Evolutionary conservation across 1,284 basidiomycete genomes (phyloP).

Genomic region (Xerocomus cyaneibrunnescens): DNA sequence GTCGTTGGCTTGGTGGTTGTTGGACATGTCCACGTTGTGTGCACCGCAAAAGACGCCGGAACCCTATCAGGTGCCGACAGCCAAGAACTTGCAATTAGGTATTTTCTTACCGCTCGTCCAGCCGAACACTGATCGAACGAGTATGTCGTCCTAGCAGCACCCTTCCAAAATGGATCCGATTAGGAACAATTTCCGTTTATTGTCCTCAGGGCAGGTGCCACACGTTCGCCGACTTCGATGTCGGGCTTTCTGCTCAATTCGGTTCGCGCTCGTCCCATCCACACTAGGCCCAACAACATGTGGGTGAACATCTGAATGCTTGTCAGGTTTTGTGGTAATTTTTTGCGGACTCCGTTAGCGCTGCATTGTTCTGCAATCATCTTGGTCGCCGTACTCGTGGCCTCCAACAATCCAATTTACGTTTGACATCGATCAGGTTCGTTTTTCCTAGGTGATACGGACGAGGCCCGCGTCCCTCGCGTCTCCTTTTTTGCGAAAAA

Average conservation of each 20-base stretch:
- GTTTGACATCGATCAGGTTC: constrained; percentile 20
- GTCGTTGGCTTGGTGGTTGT: constrained; percentile 18
- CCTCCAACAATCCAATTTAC: constrained; percentile 27
- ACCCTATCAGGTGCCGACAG: neutral
- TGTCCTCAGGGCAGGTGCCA: constrained; percentile 1
- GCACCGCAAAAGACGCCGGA: neutral
- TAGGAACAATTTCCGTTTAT: constrained; percentile 7
- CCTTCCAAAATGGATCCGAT: constrained; percentile 13
- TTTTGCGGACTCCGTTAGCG: neutral
- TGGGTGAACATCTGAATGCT: constrained; percentile 1
- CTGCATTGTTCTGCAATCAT: neutral
- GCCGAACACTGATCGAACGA: neutral
- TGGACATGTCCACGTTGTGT: constrained; percentile 17
- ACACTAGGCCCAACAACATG: constrained; percentile 1
- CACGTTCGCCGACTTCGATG: neutral
- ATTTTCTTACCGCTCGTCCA: constrained; percentile 3
- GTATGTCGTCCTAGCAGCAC: constrained; percentile 1
- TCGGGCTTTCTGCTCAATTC: neutral
- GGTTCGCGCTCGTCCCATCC: constrained; percentile 1
- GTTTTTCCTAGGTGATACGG: constrained; percentile 18
- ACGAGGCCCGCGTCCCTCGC: constrained; percentile 11
- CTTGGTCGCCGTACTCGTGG: constrained; percentile 12
- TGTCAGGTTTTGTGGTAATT: neutral
- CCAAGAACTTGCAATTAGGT: neutral
- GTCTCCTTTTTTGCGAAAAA: constrained; percentile 19